phyloP scores from a whole-genome alignment of 768 basidiomycete genomes.

The Amanita thiersii region DNA sequence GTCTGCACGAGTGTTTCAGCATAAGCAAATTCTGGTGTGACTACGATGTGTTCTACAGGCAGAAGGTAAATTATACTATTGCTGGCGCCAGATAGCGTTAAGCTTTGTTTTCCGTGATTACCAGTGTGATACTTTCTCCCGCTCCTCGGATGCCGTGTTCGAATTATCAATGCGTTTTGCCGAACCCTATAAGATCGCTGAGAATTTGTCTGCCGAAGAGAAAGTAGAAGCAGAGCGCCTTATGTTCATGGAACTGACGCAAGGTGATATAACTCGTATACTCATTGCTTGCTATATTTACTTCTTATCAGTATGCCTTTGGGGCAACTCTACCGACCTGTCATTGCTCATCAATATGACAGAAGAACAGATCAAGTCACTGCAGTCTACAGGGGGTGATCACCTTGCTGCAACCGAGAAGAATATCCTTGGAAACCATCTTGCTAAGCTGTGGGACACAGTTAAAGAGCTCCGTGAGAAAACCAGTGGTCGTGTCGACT shows the following conservation, averaged over 20 bases:
- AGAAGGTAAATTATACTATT: conserved; percentile 53
- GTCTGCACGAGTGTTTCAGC: conserved; percentile 90
- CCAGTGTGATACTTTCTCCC: conserved; percentile 91
- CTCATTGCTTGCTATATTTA: conserved; percentile 5
- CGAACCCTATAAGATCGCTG: conserved; percentile 64
- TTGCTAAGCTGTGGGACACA: conserved; percentile 62
- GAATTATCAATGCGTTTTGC: conserved; percentile 90
- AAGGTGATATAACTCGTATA: conserved; percentile 42
- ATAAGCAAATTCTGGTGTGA: conserved; percentile 83
- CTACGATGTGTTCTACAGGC: conserved; percentile 93
- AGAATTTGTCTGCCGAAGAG: conserved; percentile 41
- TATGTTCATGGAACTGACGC: conserved; percentile 90
- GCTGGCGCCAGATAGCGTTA: not conserved
- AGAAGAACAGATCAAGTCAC: conserved; percentile 91
- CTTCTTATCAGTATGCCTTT: conserved; percentile 69
- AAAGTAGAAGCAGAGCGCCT: conserved; percentile 67
- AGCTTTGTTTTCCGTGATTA: conserved; percentile 9
- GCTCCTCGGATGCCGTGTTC: conserved; percentile 87
- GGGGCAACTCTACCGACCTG: conserved; percentile 96
- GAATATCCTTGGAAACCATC: conserved; percentile 88
- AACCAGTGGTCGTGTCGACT: conserved; percentile 69
- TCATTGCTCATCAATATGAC: conserved; percentile 96
- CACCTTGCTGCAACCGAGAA: conserved; percentile 92
- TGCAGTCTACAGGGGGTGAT: conserved; percentile 97
- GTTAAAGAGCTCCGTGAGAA: conserved; percentile 62